Evolutionary conservation across 2,329 filamentous ascomycete genomes (phyloP), one percentile per base, ranked within the genome.

Genomic region (Passalora sequoiae): DNA sequence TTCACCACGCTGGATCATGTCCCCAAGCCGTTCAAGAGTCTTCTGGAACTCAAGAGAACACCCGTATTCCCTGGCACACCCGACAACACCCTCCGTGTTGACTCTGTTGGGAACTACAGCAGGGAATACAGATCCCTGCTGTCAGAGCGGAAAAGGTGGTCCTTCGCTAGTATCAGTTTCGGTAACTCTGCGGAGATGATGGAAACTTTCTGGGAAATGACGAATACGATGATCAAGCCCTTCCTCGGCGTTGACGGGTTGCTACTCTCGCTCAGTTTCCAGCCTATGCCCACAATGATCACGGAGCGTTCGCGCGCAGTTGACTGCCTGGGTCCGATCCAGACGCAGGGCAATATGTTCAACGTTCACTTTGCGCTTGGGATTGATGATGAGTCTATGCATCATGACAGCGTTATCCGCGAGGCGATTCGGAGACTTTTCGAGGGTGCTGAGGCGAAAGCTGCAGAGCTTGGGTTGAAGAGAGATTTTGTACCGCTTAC

Each of bases 151-250:
- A 51, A 54, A 35, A 40, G 51, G 13, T 54, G 51, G 51, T 44
- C 44, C 3, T 55, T 53, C 37, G 50, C 49, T 10, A 47, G 40
- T 31, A 47, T 53, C 36, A 53, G 47, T 24, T 55, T 55, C 25
- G 50, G 40, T 15, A 45, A 47, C 6, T 38, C 37, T 15, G 47
- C 50, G 17, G 47, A 49, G 10, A 47, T 55, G 43, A 53, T 55
- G 47, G 50, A 55, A 19, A 46, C 46, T 20, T 51, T 55, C 41
- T 51, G 49, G 38, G 47, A 53, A 32, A 42, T 55, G 41, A 42
- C 52, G 4, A 38, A 53, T 35, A 31, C 32, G 9, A 41, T 43
- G n/a, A 36, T 55, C 28, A 20, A 24, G 3, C 40, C 44, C 13
- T 50, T 53, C 27, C 30, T 45, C 7, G 28, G 40, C 17, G 29